Evolutionary conservation across 106 monocot species (phyloP).

Genomic region (Cymbidium sinense): DNA sequence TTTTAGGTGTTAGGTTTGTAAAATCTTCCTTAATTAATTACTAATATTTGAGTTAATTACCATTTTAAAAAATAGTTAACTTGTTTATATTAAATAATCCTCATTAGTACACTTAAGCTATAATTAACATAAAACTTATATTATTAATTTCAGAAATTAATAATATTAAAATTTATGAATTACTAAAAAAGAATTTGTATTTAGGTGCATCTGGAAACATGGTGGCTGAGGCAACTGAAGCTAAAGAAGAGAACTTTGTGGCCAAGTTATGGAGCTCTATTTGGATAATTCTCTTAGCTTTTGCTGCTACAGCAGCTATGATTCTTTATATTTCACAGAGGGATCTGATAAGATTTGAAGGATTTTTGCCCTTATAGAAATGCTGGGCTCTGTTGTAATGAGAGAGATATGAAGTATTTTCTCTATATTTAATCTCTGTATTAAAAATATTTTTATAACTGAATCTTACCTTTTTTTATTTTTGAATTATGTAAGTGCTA

Average conservation of each 20-base stretch:
- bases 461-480: too few relatives aligned
- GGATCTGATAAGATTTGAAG: neutral
- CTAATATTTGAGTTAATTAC: neutral
- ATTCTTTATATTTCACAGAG: neutral
- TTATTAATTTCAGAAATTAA: too few relatives aligned
- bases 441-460: too few relatives aligned
- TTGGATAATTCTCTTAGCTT: neutral
- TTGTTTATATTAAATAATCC: neutral
- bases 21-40: neutral
- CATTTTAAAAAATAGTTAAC: neutral
- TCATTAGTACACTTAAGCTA: too few relatives aligned
- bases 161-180: too few relatives aligned
- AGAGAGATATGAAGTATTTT: neutral
- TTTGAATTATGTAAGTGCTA: too few relatives aligned
- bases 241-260: neutral
- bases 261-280: neutral
- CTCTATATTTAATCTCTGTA: neutral
- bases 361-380: neutral
- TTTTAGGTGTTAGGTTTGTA: too few relatives aligned
- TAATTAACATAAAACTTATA: too few relatives aligned
- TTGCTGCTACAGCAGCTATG: neutral
- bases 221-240: neutral
- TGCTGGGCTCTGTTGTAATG: neutral
- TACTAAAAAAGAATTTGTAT: too few relatives aligned
- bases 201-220: conserved; percentile 8